A percentile compares a stretch with the other conserved stretches of the same genome.
phyloP scores from a whole-genome alignment of 2,329 filamentous ascomycete genomes.

The Orbilia blumenaviensis region DNA sequence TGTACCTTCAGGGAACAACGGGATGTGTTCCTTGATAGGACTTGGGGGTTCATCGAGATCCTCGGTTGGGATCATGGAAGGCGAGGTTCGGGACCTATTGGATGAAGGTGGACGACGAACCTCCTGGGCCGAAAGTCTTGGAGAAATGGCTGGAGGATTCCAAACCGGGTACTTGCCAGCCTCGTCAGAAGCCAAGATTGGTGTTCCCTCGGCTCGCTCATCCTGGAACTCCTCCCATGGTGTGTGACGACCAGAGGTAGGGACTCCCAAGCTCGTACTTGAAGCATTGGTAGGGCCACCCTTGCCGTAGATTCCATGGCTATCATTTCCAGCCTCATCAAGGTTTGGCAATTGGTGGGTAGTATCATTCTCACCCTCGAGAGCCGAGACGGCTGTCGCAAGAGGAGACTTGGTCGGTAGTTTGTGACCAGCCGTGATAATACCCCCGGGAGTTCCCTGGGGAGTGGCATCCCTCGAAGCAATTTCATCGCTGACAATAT shows the following conservation, averaged over 20 bases:
- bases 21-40: constrained; percentile 81
- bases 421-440: constrained; percentile 20
- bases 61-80: constrained; percentile 64
- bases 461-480: constrained; percentile 78
- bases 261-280: constrained; percentile 39
- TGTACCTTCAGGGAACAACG: constrained; percentile 78
- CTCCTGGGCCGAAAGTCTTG: constrained; percentile 39
- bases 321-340: constrained; percentile 35
- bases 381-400: constrained; percentile 58
- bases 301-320: constrained; percentile 38
- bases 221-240: constrained; percentile 51
- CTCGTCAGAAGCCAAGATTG: constrained; percentile 54
- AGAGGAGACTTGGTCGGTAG: constrained; percentile 50
- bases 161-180: constrained; percentile 36
- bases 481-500: constrained; percentile 85
- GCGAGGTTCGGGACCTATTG: constrained; percentile 58
- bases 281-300: constrained; percentile 33
- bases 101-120: constrained; percentile 40
- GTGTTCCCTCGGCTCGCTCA: constrained; percentile 47
- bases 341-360: constrained; percentile 36
- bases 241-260: constrained; percentile 52
- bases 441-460: constrained; percentile 64
- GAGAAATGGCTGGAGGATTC: constrained; percentile 47
- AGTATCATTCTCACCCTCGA: constrained; percentile 62
- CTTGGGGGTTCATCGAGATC: constrained; percentile 70